Evolutionary conservation across 441 rosid species (phyloP), one percentile per base, ranked within the genome.

Genomic region (Pelargonium cotyledonis): DNA sequence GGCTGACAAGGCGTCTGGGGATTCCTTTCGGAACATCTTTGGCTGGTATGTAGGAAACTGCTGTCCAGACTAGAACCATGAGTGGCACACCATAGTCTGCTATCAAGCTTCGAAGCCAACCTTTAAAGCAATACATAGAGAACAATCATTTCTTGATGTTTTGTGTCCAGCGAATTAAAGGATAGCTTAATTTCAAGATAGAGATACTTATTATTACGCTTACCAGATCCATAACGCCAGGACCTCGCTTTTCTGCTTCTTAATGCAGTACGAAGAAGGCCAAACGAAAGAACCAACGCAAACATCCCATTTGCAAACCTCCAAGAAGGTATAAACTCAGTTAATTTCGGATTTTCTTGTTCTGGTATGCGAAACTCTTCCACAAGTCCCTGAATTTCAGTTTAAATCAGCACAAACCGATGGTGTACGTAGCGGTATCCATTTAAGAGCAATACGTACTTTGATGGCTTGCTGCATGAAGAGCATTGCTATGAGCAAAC

Each of bases 231-330:
- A 75, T 89, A 89, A 69, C 86, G 88, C 89, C 92, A 87, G 14
- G 90, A 83, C 75, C 95, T 84, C 66, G 95, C 92, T 78, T 85
- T 89, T 71, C 95, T 87, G 82, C 91, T 89, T 74, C 70, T 85
- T 23, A 87, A 77, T 69, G 88, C 87, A 64, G 90, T 86, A 35
- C 83, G 80, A 70, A 88, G 84, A 76, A 88, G 91, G 71, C 88
- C 90, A 77, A 89, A 89, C 9, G 92, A 85, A 66, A 89, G 76
- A 68, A 89, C 92, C 74, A 89, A 60, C 14, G 95, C 95, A 77
- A 89, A 89, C 95, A 89, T 87, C 73, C 95, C 95, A 82, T 89
- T 87, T 43, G 89, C 89, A 68, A 89, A 89, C 57, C 95, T 83
- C 95, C 95, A 89, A 69, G 95, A 73, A 64, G 83, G 77, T 68